phyloP scores from a whole-genome alignment of 306 rosid species.

The Quercus agrifolia region DNA sequence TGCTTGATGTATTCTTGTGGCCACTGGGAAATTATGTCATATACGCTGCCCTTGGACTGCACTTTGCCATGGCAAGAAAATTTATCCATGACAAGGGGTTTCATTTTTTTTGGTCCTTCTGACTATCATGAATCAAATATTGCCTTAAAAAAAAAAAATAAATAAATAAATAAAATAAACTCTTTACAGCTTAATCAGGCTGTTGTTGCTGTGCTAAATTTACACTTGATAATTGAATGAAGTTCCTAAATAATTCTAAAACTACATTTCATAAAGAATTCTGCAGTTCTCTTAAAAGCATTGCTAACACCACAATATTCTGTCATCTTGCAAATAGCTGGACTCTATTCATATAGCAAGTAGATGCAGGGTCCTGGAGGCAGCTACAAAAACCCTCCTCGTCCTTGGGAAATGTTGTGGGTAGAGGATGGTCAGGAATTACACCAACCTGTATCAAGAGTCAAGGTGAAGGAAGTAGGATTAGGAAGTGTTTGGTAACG shows the following conservation, averaged over 20 bases:
- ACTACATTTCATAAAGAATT: constrained; percentile 10
- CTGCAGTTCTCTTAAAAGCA: constrained; percentile 5
- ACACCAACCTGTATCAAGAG: constrained; percentile 64
- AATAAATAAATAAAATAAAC: too few species aligned
- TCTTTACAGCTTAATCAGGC: neutral
- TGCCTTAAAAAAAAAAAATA: neutral
- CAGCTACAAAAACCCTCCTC: constrained; percentile 82
- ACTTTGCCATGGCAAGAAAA: too few species aligned
- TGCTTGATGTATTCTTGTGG: too few species aligned
- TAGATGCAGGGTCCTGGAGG: constrained; percentile 77
- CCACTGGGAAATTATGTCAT: too few species aligned
- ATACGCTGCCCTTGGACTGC: too few species aligned
- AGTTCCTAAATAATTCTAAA: neutral
- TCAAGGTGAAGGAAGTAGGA: neutral
- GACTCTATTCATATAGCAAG: constrained; percentile 66
- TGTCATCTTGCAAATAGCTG: constrained; percentile 71
- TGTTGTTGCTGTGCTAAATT: neutral
- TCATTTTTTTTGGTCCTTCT: neutral
- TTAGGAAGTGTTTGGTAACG: too few species aligned
- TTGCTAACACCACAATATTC: neutral
- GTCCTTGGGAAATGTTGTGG: constrained; percentile 77
- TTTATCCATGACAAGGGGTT: too few species aligned
- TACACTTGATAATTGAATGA: neutral
- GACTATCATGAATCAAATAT: neutral
- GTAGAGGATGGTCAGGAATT: constrained; percentile 91